Percentiles rank a stretch among this genome's conserved stretches.
These are phyloP conservation scores for Incumbomyces lentus DNA, from an alignment of 2,329 filamentous ascomycete genomes.

Conservation along the genomic window DNA sequence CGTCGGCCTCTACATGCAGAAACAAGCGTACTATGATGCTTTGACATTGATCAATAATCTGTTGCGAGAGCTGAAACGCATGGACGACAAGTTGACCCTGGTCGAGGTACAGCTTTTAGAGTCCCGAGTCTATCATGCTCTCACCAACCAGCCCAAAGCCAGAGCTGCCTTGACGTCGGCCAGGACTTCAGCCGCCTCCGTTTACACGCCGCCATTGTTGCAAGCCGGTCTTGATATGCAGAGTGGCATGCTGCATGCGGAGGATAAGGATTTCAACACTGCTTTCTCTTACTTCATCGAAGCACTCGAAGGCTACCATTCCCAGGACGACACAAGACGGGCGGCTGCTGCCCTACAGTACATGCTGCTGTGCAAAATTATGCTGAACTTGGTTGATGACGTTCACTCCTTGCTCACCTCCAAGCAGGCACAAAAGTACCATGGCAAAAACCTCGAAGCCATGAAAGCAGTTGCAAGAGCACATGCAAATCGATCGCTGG, in stretches of 20 bases:
- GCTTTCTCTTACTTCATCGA: slow-evolving; percentile 99
- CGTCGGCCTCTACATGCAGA: slow-evolving; percentile 88
- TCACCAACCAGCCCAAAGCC: slow-evolving; percentile 93
- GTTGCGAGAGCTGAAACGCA: slow-evolving; percentile 88
- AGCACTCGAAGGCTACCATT: slow-evolving; percentile 91
- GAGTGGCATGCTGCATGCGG: slow-evolving; percentile 95
- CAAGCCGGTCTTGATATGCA: slow-evolving; percentile 99
- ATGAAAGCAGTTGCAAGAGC: slow-evolving; percentile 98
- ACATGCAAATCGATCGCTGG: slow-evolving; percentile 87
- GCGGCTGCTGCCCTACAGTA: slow-evolving; percentile 98
- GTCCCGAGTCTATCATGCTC: slow-evolving; percentile 90
- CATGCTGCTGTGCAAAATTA: slow-evolving; percentile 99
- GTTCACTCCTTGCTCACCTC: slow-evolving; percentile 89
- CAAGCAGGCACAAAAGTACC: slow-evolving; percentile 95
- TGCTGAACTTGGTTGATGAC: slow-evolving; percentile 94
- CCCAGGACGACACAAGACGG: slow-evolving; percentile 74
- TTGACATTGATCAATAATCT: slow-evolving; percentile 93
- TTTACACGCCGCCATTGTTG: slow-evolving; percentile 89
- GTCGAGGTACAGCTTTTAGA: slow-evolving; percentile 97
- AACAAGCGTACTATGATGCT: slow-evolving; percentile 94
- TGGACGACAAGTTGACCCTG: slow-evolving; percentile 95
- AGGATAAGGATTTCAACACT: slow-evolving; percentile 98
- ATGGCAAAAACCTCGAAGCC: slow-evolving; percentile 87
- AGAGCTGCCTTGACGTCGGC: slow-evolving; percentile 90
- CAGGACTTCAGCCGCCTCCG: slow-evolving; percentile 86